These are phyloP conservation scores for Phaeoacremonium minimum DNA, from an alignment of 2,329 filamentous ascomycete genomes.

Conservation along the genomic window DNA sequence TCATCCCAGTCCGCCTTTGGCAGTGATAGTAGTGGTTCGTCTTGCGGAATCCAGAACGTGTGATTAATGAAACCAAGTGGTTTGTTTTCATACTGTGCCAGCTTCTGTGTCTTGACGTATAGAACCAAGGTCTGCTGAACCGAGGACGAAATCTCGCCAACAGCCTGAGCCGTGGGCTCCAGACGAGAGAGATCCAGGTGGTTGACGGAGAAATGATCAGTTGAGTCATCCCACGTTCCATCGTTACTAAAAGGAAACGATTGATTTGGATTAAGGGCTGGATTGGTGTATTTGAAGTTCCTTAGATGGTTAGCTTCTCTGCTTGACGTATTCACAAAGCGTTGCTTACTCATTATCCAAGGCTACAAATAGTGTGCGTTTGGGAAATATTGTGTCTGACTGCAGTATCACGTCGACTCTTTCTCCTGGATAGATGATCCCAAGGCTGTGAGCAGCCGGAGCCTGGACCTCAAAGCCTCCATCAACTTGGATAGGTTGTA, in stretches of 20 bases:
- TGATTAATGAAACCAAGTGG: constrained; percentile 17
- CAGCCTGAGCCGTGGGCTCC: no score
- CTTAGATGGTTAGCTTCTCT: no score
- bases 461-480: constrained; percentile 12
- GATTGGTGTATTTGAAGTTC: constrained; percentile 17
- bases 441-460: constrained; percentile 7
- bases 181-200: no score
- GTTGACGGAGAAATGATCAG: constrained; percentile 4
- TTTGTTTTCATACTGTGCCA: constrained; percentile 11
- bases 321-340: no score
- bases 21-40: constrained; percentile 9
- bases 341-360: no score
- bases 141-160: no score
- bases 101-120: constrained; percentile 13
- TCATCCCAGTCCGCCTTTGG: constrained; percentile 12
- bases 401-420: constrained; percentile 12
- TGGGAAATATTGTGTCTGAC: constrained; percentile 6
- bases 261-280: not conserved
- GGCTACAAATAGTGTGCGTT: no score
- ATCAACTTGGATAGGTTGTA: constrained; percentile 15
- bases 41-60: constrained; percentile 15
- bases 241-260: no score
- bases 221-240: constrained; percentile 4
- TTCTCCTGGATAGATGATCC: constrained; percentile 16
- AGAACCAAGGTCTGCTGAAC: constrained; percentile 13